Percentiles rank a stretch among this genome's conserved stretches.
These are phyloP conservation scores for Solanum bulbocastanum DNA, from an alignment of 257 asterid genomes.

Conservation along the genomic window DNA sequence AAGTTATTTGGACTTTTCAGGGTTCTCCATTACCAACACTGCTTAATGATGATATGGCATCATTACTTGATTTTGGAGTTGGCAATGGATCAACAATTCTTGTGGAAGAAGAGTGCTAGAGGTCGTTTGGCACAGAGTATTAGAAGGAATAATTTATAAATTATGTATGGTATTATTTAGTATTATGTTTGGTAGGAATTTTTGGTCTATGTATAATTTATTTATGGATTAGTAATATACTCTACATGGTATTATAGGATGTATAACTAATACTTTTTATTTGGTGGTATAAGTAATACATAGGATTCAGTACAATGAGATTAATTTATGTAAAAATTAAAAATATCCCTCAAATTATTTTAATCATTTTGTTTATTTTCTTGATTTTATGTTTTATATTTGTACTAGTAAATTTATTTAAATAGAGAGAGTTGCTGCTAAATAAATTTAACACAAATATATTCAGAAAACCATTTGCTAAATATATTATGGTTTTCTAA, in stretches of 20 bases:
- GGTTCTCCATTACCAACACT: slow-evolving; percentile 61
- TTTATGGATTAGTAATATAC: background rate
- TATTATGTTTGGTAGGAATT: background rate
- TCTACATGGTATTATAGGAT: background rate
- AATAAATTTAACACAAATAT: too few relatives aligned
- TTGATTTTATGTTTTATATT: too few relatives aligned
- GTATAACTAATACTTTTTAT: too few relatives aligned
- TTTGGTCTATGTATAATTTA: background rate
- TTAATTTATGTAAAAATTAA: background rate
- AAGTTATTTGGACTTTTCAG: slow-evolving; percentile 26
- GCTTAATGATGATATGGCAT: slow-evolving; percentile 86
- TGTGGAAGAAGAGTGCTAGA: slow-evolving; percentile 40
- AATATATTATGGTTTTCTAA: too few relatives aligned
- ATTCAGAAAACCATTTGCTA: too few relatives aligned
- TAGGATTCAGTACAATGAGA: background rate
- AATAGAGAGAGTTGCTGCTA: too few relatives aligned
- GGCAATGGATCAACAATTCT: slow-evolving; percentile 71
- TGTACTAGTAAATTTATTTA: too few relatives aligned
- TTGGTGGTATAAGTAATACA: too few relatives aligned
- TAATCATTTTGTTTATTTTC: background rate
- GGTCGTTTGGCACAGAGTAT: too few relatives aligned
- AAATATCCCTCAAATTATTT: background rate
- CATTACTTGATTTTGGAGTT: slow-evolving; percentile 67
- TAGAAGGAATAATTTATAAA: too few relatives aligned
- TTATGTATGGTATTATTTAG: background rate